These are phyloP conservation scores for Geranium rotundifolium DNA, from an alignment of 345 rosid species.

Conservation along the genomic window DNA sequence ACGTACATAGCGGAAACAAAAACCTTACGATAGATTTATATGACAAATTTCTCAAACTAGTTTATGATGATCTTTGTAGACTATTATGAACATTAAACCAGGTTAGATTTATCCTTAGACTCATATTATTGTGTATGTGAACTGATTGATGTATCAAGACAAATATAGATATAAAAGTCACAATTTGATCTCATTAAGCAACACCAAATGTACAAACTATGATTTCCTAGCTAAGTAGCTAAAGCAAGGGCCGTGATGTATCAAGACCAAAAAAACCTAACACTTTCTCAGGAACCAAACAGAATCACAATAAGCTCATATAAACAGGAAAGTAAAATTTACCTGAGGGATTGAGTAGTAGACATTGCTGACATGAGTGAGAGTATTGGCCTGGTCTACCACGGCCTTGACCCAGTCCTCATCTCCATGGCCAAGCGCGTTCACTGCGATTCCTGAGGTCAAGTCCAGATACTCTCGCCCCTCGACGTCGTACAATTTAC, in stretches of 20 bases:
- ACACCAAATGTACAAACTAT: no score
- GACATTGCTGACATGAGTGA: conserved; percentile 72
- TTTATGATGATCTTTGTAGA: no score
- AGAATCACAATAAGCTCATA: neutral
- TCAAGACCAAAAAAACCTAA: neutral
- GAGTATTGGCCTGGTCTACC: conserved; percentile 48
- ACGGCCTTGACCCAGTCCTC: conserved; percentile 73
- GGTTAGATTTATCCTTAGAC: no score
- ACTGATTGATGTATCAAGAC: no score
- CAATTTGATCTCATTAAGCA: no score
- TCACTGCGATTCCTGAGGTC: conserved; percentile 75
- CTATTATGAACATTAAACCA: no score
- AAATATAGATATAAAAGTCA: no score
- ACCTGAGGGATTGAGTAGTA: conserved; percentile 81
- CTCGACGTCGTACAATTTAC: conserved; percentile 67
- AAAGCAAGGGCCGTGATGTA: no score
- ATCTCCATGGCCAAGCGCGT: conserved; percentile 72
- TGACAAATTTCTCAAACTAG: no score
- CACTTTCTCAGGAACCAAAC: neutral
- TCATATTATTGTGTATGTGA: no score
- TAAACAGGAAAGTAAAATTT: neutral
- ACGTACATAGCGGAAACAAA: neutral
- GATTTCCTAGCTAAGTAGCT: no score
- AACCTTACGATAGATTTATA: no score
- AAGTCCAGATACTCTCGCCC: conserved; percentile 73